phyloP scores from a whole-genome alignment of 2,329 filamentous ascomycete species.

The Byssochlamys sp. region DNA sequence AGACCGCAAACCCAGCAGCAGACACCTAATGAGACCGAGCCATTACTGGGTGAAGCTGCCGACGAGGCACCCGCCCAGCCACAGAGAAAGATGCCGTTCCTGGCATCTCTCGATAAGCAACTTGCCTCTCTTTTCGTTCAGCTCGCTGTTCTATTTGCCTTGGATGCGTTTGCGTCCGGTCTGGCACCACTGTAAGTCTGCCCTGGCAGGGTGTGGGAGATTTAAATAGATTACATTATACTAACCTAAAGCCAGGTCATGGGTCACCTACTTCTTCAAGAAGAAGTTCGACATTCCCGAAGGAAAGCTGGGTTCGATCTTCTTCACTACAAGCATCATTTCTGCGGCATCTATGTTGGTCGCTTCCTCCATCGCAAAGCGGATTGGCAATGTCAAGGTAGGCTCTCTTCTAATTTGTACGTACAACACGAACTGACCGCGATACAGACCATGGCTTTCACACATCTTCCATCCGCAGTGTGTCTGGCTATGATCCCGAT shows the following conservation, averaged over 20 bases:
- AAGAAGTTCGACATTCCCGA: slow-evolving; percentile 46
- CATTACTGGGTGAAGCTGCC: slow-evolving; percentile 16
- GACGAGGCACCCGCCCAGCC: slow-evolving; percentile 5
- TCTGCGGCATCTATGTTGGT: slow-evolving; percentile 35
- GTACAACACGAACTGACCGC: neutral
- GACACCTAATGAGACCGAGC: slow-evolving; percentile 25
- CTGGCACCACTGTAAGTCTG: slow-evolving; percentile 53
- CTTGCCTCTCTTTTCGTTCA: slow-evolving; percentile 29
- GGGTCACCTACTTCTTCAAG: slow-evolving; percentile 50
- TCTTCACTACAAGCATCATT: slow-evolving; percentile 40
- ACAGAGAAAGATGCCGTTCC: slow-evolving; percentile 28
- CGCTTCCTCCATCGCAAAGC: slow-evolving; percentile 56
- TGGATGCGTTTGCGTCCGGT: slow-evolving; percentile 63
- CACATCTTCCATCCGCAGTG: slow-evolving; percentile 59
- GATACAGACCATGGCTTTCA: slow-evolving; percentile 62
- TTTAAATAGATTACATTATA: neutral
- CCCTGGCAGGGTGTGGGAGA: neutral
- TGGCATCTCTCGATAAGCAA: slow-evolving; percentile 49
- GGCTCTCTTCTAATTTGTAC: slow-evolving; percentile 6
- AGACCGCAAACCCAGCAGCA: slow-evolving; percentile 9
- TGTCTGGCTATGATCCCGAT: slow-evolving; percentile 55
- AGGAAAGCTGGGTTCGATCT: slow-evolving; percentile 45
- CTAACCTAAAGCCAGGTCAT: slow-evolving; percentile 21
- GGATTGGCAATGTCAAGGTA: slow-evolving; percentile 45
- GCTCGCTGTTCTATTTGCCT: slow-evolving; percentile 56